Conservation (phyloP, 225 moss, liverwort and hornwort species). For the Rhytidiadelphus loreus region DNA sequence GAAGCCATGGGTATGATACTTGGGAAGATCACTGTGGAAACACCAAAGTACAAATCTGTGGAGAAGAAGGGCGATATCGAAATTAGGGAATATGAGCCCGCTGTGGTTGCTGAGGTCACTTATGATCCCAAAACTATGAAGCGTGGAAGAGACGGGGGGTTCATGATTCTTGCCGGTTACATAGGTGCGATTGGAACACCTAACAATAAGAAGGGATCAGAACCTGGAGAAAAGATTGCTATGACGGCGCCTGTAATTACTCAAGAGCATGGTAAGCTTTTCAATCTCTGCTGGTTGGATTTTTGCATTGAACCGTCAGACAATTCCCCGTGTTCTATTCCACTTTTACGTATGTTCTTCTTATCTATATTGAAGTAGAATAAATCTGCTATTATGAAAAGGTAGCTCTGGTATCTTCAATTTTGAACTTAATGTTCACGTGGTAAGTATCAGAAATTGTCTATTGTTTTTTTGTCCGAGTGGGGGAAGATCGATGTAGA, state of each 20-base stretch:
- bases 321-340: neutral
- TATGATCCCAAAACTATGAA: slow-evolving; percentile 61
- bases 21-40: slow-evolving; percentile 84
- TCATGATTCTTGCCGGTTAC: slow-evolving; percentile 75
- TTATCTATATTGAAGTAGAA: neutral
- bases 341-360: neutral
- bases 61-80: slow-evolving; percentile 61
- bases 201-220: slow-evolving; percentile 44
- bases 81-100: slow-evolving; percentile 73
- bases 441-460: neutral
- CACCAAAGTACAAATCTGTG: slow-evolving; percentile 57
- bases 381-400: neutral
- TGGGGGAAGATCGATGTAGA: neutral
- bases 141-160: slow-evolving; percentile 70
- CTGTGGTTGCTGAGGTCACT: slow-evolving; percentile 76
- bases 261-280: slow-evolving; percentile 29
- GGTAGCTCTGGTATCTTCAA: neutral
- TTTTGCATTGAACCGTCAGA: neutral
- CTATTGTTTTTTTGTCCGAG: neutral
- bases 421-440: no score
- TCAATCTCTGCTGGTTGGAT: neutral
- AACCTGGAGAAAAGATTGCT: slow-evolving; percentile 75
- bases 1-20: slow-evolving; percentile 64
- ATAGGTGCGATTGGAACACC: slow-evolving; percentile 82
- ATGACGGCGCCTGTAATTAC: slow-evolving; percentile 97